phyloP scores from a whole-genome alignment of 2,329 filamentous ascomycete genomes.

The Aspergillus puulaauensis region DNA sequence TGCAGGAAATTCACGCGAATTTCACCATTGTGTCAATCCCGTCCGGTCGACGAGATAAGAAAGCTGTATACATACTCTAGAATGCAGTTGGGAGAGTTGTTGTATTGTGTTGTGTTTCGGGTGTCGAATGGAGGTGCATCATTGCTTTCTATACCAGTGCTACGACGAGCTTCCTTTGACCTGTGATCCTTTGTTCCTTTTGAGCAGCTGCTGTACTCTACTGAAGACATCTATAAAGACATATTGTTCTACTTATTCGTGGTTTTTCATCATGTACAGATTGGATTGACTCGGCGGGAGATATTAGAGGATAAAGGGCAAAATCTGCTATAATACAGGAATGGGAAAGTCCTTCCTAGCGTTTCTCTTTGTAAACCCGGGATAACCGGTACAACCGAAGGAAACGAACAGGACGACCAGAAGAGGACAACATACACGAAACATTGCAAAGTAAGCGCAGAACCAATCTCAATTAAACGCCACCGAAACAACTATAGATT shows the following conservation, averaged over 20 bases:
- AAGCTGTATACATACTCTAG: slow-evolving; percentile 43
- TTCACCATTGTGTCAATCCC: slow-evolving; percentile 21
- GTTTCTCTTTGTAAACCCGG: neutral
- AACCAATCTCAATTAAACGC: slow-evolving; percentile 17
- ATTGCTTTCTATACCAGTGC: slow-evolving; percentile 27
- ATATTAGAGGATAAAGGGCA: neutral
- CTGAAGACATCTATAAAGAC: slow-evolving; percentile 11
- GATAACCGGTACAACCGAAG: neutral
- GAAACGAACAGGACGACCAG: slow-evolving; percentile 9
- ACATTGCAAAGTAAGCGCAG: neutral
- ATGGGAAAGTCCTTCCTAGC: neutral
- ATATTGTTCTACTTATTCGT: slow-evolving; percentile 13
- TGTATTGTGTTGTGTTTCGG: slow-evolving; percentile 4
- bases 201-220: slow-evolving; percentile 24
- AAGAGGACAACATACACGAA: slow-evolving; percentile 12
- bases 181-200: slow-evolving; percentile 6
- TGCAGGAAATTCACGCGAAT: neutral
- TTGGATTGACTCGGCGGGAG: neutral
- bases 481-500: slow-evolving; percentile 12
- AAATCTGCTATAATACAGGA: neutral
- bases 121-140: slow-evolving; percentile 20
- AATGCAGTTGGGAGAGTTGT: slow-evolving; percentile 26
- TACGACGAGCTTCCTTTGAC: slow-evolving; percentile 15
- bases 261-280: neutral
- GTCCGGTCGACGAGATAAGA: slow-evolving; percentile 29